Percentiles rank a stretch among this genome's conserved stretches.
phyloP scores from a whole-genome alignment of 371 early-diverging fungal species.

The Mucor indicus region DNA sequence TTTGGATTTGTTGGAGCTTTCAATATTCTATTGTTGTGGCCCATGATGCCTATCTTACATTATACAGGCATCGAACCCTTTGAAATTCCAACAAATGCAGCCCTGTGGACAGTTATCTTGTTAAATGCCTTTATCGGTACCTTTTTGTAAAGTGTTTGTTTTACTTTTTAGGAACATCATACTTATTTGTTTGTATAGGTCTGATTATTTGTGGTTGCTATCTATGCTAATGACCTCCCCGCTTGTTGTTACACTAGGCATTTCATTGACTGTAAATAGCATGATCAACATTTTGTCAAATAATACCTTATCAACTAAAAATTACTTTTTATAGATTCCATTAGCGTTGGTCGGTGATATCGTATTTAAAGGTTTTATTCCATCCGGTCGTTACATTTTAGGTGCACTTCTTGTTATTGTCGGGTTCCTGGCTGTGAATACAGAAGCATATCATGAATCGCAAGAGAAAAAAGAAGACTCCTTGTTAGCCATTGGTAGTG shows the following conservation, averaged over 20 bases:
- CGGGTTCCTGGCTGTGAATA: conserved; percentile 70
- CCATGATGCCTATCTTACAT: conserved; percentile 59
- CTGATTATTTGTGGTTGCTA: conserved; percentile 75
- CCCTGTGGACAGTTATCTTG: conserved; percentile 56
- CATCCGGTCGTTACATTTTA: conserved; percentile 53
- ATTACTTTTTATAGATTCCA: too few relatives aligned
- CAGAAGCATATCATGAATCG: conserved; percentile 37
- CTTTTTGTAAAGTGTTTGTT: conserved; percentile 43
- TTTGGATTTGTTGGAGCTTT: conserved; percentile 80
- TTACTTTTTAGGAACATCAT: background rate
- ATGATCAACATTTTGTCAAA: too few relatives aligned
- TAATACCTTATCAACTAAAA: too few relatives aligned
- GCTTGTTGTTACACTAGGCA: conserved; percentile 69
- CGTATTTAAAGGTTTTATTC: conserved; percentile 58
- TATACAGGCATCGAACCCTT: conserved; percentile 63
- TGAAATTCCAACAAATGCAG: conserved; percentile 48
- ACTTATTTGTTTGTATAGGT: conserved; percentile 24
- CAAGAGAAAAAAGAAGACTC: conserved; percentile 19
- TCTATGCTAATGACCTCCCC: conserved; percentile 79
- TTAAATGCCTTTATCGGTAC: conserved; percentile 77
- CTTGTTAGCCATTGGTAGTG: too few relatives aligned
- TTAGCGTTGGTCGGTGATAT: conserved; percentile 74
- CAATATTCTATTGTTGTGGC: conserved; percentile 66
- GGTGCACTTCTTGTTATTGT: conserved; percentile 66
- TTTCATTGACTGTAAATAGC: conserved; percentile 65